Percentiles rank a stretch among this genome's conserved stretches.
phyloP scores from a whole-genome alignment of 495 filamentous ascomycete species.

The Staphylotrichum tortipilum region DNA sequence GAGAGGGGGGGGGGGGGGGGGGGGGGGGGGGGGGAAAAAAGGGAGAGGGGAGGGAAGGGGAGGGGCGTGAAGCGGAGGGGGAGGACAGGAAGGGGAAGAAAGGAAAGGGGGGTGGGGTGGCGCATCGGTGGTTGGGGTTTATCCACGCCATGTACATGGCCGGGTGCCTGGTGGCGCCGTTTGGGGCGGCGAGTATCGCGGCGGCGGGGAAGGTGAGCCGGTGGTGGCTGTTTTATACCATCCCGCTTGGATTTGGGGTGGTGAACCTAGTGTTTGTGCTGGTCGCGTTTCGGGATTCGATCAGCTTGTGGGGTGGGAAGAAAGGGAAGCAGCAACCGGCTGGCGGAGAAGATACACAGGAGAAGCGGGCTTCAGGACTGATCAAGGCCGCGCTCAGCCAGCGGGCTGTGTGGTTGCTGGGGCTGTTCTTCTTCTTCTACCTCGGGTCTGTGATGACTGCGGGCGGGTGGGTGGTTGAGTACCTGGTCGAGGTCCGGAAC shows the following conservation, averaged over 20 bases:
- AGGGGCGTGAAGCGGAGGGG: too few relatives aligned
- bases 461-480: slow-evolving; percentile 51
- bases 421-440: slow-evolving; percentile 44
- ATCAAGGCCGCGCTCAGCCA: slow-evolving; percentile 22
- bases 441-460: slow-evolving; percentile 38
- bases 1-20: too few relatives aligned
- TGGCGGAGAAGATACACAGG: neutral
- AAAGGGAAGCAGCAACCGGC: neutral
- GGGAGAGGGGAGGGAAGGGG: slow-evolving; percentile 29
- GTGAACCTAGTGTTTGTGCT: slow-evolving; percentile 31
- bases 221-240: slow-evolving; percentile 40
- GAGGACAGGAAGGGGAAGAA: neutral
- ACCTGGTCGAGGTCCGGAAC: slow-evolving; percentile 55
- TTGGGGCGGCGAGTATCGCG: slow-evolving; percentile 44
- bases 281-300: slow-evolving; percentile 28
- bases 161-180: slow-evolving; percentile 42
- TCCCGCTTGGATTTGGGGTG: slow-evolving; percentile 34
- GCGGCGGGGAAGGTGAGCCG: slow-evolving; percentile 13
- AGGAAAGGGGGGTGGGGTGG: slow-evolving; percentile 24
- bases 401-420: slow-evolving; percentile 38
- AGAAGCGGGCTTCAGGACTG: slow-evolving; percentile 19
- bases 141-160: slow-evolving; percentile 50
- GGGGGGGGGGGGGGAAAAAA: neutral
- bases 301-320: slow-evolving; percentile 13
- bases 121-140: slow-evolving; percentile 49